A percentile compares a stretch with the other conserved stretches of the same genome.
Evolutionary conservation across 495 filamentous ascomycete genomes (phyloP).

Genomic region (Penicillium manginii): DNA sequence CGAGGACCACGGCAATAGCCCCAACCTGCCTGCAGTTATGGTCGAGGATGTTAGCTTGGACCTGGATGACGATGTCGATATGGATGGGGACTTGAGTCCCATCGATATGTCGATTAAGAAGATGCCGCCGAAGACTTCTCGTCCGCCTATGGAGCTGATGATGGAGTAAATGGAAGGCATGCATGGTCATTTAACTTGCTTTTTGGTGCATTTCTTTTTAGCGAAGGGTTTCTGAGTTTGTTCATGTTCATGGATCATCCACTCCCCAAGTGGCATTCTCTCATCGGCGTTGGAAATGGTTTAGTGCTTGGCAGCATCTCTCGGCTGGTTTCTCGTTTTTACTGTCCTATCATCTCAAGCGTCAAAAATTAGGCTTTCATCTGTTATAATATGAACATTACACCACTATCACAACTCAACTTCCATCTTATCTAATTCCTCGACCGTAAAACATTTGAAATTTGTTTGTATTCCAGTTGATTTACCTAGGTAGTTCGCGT

Average conservation of each 20-base stretch:
- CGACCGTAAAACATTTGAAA: background rate
- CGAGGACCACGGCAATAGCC: constrained; percentile 71
- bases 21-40: constrained; percentile 82
- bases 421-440: background rate
- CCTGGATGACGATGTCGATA: constrained; percentile 43
- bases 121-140: constrained; percentile 72
- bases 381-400: background rate
- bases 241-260: background rate
- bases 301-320: background rate
- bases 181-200: constrained; percentile 24
- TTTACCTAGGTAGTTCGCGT: background rate
- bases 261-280: background rate
- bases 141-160: constrained; percentile 94
- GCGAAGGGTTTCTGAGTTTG: background rate
- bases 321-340: background rate
- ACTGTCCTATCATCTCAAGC: background rate
- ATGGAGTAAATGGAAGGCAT: constrained; percentile 56
- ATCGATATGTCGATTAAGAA: constrained; percentile 53
- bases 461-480: background rate
- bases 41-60: constrained; percentile 84
- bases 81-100: constrained; percentile 45
- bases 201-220: constrained; percentile 12
- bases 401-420: background rate
- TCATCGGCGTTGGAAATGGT: background rate
- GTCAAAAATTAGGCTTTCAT: background rate